Base-by-base conservation (phyloP, 2,329 filamentous ascomycete genomes). In the Xylariaceae sp. region DNA sequence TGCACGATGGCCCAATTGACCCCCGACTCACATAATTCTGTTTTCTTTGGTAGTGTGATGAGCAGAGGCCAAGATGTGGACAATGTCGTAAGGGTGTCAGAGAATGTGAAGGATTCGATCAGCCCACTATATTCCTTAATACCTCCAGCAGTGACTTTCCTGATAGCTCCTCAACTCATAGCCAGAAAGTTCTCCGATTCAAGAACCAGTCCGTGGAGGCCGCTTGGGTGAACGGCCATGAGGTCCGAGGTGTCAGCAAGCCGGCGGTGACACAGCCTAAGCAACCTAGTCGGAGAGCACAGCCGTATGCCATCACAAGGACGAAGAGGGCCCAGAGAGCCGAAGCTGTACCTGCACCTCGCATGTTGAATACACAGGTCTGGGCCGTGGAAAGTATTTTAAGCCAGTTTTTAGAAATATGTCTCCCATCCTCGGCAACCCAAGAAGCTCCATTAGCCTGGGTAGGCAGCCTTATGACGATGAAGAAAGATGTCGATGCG, bases 51-150 rank as follows among this genome's bases (percentile, higher is more conserved):
- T 43, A 66, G 64, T 66, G 64, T 37, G 62, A 66, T 48, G 48
- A 63, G 49, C 48, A 56, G 37, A 62, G 33, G 29, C 62, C 60
- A 7, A 29, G 44, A 9, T 65, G 64, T n/a, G 60, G 64, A 19
- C 60, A 60, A 53, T 66, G 62, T 41, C 58, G 62, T 23, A 64
- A 60, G 40, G 57, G 63, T 4, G 57, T 48, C 5, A 57, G 61
- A 53, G 49, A 61, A 17, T 65, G 63, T 33, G 59, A 63, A 16
- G 62, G 61, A 40, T 65, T 61, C 33, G 48, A 58, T 2, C 54
- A 49, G 9, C 43, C 49, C 14, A 54, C 54, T 5, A 53, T 63
- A 24, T 65, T 65, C 26, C 52, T 61, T 16, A 60, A 65, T 31
- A 54, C 53, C n/a, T 64, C 60, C 4, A 26, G 34, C 19, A 34